These are phyloP conservation scores for Suillus bovinus DNA, from an alignment of 768 basidiomycete genomes.

Conservation along the genomic window DNA sequence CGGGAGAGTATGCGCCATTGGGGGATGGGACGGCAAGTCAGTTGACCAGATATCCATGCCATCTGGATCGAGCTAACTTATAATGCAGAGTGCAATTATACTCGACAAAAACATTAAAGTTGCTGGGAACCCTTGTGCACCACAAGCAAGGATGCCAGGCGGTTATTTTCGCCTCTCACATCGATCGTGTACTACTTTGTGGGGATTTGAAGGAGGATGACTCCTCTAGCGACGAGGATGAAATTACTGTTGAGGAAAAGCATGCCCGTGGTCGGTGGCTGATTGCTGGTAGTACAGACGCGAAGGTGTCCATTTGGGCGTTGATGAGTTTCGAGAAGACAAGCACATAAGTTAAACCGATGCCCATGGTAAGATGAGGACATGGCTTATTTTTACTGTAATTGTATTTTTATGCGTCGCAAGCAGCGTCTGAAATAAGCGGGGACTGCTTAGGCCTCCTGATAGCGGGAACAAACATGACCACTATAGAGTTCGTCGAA, in stretches of 20 bases:
- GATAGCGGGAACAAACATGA: too few species aligned
- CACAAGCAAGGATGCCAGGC: slow-evolving; percentile 81
- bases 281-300: slow-evolving; percentile 64
- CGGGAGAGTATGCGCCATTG: slow-evolving; percentile 81
- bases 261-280: slow-evolving; percentile 59
- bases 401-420: background rate
- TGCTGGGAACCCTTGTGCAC: slow-evolving; percentile 81
- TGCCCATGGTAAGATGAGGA: background rate
- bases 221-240: slow-evolving; percentile 47
- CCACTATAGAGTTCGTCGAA: too few species aligned
- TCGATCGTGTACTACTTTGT: slow-evolving; percentile 7
- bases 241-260: slow-evolving; percentile 46
- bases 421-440: background rate
- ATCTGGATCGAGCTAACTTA: background rate
- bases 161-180: slow-evolving; percentile 60
- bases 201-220: slow-evolving; percentile 37
- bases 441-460: too few species aligned
- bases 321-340: slow-evolving; percentile 50
- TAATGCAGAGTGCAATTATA: slow-evolving; percentile 71
- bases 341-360: background rate
- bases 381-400: background rate
- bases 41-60: slow-evolving; percentile 27
- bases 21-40: slow-evolving; percentile 94
- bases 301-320: slow-evolving; percentile 71
- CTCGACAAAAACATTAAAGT: slow-evolving; percentile 76